These are phyloP conservation scores for Yamadazyma jaroonii DNA, from an alignment of 1,139 yeast species.

Conservation along the genomic window DNA sequence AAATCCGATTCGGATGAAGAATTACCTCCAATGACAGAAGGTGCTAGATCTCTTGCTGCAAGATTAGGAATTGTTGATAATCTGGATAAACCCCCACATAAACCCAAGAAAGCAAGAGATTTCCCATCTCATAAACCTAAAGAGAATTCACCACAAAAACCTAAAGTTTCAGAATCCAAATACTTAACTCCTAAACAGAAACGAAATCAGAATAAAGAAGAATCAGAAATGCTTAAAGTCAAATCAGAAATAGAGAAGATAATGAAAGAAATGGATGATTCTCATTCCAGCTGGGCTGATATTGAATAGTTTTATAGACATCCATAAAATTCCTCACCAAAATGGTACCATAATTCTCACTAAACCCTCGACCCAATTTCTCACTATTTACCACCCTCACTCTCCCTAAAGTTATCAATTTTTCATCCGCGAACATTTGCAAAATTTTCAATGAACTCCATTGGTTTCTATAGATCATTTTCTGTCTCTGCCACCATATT, in stretches of 20 bases:
- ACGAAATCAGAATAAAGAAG: slow-evolving; percentile 1
- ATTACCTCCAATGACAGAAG: slow-evolving; percentile 19
- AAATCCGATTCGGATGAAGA: slow-evolving; percentile 5
- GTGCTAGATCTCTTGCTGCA: slow-evolving; percentile 26
- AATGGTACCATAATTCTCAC: neutral
- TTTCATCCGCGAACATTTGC: too few species aligned
- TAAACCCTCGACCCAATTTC: too few species aligned
- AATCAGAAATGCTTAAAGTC: slow-evolving; percentile 12
- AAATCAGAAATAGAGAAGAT: slow-evolving; percentile 27
- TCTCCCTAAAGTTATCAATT: too few species aligned
- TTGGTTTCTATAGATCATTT: too few species aligned
- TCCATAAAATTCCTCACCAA: neutral
- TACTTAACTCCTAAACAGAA: slow-evolving; percentile 11
- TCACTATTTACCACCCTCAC: too few species aligned
- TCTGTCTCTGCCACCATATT: too few species aligned
- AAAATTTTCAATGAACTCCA: too few species aligned
- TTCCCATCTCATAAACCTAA: too few species aligned
- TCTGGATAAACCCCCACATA: neutral
- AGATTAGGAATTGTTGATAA: slow-evolving; percentile 18
- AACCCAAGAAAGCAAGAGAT: too few species aligned
- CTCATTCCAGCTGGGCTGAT: slow-evolving; percentile 34
- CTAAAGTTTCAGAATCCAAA: slow-evolving; percentile 1
- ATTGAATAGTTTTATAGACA: slow-evolving; percentile 9
- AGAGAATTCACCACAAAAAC: neutral
- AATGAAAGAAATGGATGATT: slow-evolving; percentile 29